Conservation (phyloP, 305 asterid species). For the Ajuga reptans region DNA sequence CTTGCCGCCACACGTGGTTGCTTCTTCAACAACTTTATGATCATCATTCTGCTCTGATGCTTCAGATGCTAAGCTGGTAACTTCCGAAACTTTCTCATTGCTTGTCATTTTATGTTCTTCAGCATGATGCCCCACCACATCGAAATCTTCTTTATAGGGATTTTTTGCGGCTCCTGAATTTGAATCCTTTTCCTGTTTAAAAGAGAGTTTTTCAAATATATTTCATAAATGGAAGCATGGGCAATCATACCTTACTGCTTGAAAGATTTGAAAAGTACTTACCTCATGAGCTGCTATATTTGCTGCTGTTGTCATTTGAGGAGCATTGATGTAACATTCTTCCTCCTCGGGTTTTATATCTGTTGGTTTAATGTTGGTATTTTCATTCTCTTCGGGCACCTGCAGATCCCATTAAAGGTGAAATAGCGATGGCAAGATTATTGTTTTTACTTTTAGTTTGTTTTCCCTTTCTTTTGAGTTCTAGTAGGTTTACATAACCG, state of each 20-base stretch:
- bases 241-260: slow-evolving; percentile 7
- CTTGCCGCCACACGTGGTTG: slow-evolving; percentile 14
- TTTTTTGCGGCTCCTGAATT: neutral
- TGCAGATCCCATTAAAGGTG: slow-evolving; percentile 22
- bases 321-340: slow-evolving; percentile 19
- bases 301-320: slow-evolving; percentile 15
- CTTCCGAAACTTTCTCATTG: slow-evolving; percentile 17
- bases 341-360: slow-evolving; percentile 17
- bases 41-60: slow-evolving; percentile 20
- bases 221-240: slow-evolving; percentile 4
- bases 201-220: slow-evolving; percentile 5
- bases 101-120: slow-evolving; percentile 18
- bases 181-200: slow-evolving; percentile 24
- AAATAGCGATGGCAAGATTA: neutral
- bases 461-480: neutral
- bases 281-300: slow-evolving; percentile 18
- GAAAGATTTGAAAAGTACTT: slow-evolving; percentile 8
- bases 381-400: slow-evolving; percentile 22
- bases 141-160: slow-evolving; percentile 10
- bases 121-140: slow-evolving; percentile 1
- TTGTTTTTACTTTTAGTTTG: neutral
- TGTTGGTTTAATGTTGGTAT: slow-evolving; percentile 2
- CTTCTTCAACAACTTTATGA: slow-evolving; percentile 15
- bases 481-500: neutral
- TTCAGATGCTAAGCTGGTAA: slow-evolving; percentile 30